A percentile compares a stretch with the other conserved stretches of the same genome.
phyloP scores from a whole-genome alignment of 345 rosid genomes.

The Syzygium oleosum region DNA sequence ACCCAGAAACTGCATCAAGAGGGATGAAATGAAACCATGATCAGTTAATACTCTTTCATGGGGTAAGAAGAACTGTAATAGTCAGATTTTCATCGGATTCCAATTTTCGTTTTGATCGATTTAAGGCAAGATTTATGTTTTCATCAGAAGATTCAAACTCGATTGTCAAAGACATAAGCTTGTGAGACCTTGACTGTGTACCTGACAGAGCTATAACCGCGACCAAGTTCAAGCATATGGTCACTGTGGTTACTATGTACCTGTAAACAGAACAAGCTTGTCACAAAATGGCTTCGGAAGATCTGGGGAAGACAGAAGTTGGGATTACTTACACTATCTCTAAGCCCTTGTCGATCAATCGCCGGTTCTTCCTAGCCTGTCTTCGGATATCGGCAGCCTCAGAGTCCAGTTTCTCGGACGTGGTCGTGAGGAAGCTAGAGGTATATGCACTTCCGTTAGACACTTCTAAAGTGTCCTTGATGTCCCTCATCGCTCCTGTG shows the following conservation, averaged over 20 bases:
- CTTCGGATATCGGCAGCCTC: constrained; percentile 32
- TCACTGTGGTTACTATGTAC: constrained; percentile 30
- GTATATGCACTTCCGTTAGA: constrained; percentile 7
- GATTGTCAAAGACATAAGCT: background rate
- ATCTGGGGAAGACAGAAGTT: background rate
- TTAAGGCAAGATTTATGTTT: background rate
- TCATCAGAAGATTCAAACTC: background rate
- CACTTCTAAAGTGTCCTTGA: constrained; percentile 25
- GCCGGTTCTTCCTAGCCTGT: constrained; percentile 46
- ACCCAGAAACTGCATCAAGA: constrained; percentile 38
- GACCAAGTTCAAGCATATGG: constrained; percentile 36
- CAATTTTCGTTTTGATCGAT: background rate
- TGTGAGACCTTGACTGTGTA: background rate
- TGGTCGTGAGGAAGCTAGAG: constrained; percentile 29
- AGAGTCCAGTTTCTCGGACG: constrained; percentile 28
- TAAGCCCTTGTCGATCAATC: constrained; percentile 36
- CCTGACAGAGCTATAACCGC: constrained; percentile 41
- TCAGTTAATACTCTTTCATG: background rate
- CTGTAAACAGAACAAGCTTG: constrained; percentile 20
- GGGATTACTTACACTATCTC: constrained; percentile 33
- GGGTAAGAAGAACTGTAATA: background rate
- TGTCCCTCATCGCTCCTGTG: constrained; percentile 51
- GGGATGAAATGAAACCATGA: background rate
- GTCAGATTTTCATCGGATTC: background rate
- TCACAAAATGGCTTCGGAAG: background rate